Conservation (phyloP, 805 yeast species). For the Hanseniaspora taiwanica region DNA sequence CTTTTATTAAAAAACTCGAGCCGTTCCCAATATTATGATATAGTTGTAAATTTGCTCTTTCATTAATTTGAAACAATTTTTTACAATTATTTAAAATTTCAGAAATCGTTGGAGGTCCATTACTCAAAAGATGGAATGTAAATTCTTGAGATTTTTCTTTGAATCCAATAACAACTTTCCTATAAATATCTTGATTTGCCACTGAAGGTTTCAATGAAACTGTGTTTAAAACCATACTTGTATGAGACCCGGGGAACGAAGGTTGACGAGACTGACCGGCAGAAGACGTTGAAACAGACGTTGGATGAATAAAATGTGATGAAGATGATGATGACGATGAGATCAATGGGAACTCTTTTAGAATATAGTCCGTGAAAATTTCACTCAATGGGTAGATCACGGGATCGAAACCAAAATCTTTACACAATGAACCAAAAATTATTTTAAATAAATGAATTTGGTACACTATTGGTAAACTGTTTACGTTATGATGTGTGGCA, state of each 20-base stretch:
- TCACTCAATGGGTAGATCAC: conserved; percentile 56
- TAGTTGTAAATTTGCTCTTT: conserved; percentile 10
- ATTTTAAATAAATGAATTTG: conserved; percentile 41
- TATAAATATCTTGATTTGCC: conserved; percentile 24
- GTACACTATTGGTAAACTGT: conserved; percentile 29
- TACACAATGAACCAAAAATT: conserved; percentile 54
- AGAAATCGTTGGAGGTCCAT: conserved; percentile 66
- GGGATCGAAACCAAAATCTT: conserved; percentile 70
- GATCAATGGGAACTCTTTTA: conserved; percentile 53
- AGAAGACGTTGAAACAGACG: not conserved
- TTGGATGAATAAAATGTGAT: not conserved
- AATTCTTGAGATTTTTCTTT: conserved; percentile 46
- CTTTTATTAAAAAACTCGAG: conserved; percentile 18
- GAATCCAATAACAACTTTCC: conserved; percentile 36
- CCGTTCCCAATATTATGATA: conserved; percentile 9
- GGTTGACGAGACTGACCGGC: not conserved
- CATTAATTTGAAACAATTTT: conserved; percentile 47
- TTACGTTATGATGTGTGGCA: conserved; percentile 22
- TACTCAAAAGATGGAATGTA: conserved; percentile 45
- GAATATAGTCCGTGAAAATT: conserved; percentile 45
- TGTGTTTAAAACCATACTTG: conserved; percentile 14
- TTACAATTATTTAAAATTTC: conserved; percentile 74
- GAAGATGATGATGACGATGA: conserved; percentile 13
- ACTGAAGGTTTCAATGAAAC: conserved; percentile 24
- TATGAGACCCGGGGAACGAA: too few species aligned